Base-by-base conservation (phyloP, 257 asterid genomes). In the Pogostemon cablin region DNA sequence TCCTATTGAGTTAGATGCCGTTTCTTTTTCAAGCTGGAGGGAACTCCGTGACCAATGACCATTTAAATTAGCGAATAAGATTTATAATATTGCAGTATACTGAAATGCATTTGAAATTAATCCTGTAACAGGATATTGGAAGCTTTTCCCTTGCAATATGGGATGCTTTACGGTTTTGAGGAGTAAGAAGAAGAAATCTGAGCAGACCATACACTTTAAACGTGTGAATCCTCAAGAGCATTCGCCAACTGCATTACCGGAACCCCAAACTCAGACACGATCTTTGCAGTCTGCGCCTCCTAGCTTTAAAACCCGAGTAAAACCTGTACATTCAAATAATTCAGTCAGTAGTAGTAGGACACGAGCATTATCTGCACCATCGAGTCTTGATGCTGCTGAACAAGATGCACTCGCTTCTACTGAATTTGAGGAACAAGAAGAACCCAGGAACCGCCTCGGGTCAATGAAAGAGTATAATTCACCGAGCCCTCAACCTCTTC, bases 401-500 rank as follows among this genome's bases (percentile, higher is more conserved):
- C 89, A 87, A 77, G 88, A 82, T 11, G 72, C 81, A 32, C 84
- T 88, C 5, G 61, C 78, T 46, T 76, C 92, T 25, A 41, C 76
- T 62, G 93, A 90, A 65, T 78, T 40, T 48, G 96, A 92, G 52
- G 96, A 90, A 71, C 89, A 75, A 62, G 96, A 85, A 40, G 96
- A 86, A 65, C 80, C 82, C 73, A 87, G 76, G 84, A 69, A 76
- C 74, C 91, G 86, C 3, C 68, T 79, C 67, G 92, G 91, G 40
- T 86, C 91, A 1, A 87, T 77, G 80, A 92, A 85, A 73, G 98
- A 91, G 60, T 67, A 82, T 77, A 88, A 72, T 42, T 82, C 92
- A 3, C 88, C 88, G 1, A 86, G 77, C 58, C 97, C 98, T 80
- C 98, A 86, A 63, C 98, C 98, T 9, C 97, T 92, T 77, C 98